phyloP scores from a whole-genome alignment of 306 rosid genomes.

The Astragalus membranaceus region DNA sequence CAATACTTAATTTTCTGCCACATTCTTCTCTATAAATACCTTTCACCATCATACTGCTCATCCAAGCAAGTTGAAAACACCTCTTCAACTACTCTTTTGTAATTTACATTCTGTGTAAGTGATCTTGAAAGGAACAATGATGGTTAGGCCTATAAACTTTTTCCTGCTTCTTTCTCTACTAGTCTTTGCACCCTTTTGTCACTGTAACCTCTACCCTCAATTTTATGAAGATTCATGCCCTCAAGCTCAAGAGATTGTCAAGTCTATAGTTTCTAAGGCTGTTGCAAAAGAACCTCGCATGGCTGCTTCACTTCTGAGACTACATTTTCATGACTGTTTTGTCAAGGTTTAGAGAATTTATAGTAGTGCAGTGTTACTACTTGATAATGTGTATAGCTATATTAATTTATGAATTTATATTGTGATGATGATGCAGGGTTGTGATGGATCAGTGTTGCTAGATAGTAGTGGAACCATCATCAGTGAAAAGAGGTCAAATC shows the following conservation, averaged over 20 bases:
- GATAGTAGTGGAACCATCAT: conserved; percentile 65
- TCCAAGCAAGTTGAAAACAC: conserved; percentile 13
- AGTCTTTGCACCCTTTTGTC: conserved; percentile 52
- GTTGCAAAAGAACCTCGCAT: conserved; percentile 65
- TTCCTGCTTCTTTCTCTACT: conserved; percentile 48
- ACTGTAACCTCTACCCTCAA: conserved; percentile 57
- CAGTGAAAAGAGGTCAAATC: conserved; percentile 79
- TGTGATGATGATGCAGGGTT: conserved; percentile 50
- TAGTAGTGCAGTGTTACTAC: background rate
- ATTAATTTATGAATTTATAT: background rate
- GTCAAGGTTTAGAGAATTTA: conserved; percentile 51
- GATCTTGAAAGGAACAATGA: conserved; percentile 13
- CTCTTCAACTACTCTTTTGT: conserved; percentile 1
- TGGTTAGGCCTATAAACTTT: conserved; percentile 39
- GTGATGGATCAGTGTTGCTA: conserved; percentile 75
- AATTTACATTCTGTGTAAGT: background rate
- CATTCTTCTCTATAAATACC: conserved; percentile 41
- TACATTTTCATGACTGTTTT: conserved; percentile 92
- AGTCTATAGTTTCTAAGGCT: conserved; percentile 64
- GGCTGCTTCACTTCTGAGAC: conserved; percentile 85
- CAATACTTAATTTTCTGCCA: background rate
- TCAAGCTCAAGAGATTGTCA: conserved; percentile 54
- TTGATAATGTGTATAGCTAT: background rate
- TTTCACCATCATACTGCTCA: conserved; percentile 6
- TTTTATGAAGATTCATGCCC: conserved; percentile 75